Evolutionary conservation across 306 rosid genomes (phyloP), one percentile per base, ranked within the genome.

Genomic region (Cotoneaster glaucophyllus): DNA sequence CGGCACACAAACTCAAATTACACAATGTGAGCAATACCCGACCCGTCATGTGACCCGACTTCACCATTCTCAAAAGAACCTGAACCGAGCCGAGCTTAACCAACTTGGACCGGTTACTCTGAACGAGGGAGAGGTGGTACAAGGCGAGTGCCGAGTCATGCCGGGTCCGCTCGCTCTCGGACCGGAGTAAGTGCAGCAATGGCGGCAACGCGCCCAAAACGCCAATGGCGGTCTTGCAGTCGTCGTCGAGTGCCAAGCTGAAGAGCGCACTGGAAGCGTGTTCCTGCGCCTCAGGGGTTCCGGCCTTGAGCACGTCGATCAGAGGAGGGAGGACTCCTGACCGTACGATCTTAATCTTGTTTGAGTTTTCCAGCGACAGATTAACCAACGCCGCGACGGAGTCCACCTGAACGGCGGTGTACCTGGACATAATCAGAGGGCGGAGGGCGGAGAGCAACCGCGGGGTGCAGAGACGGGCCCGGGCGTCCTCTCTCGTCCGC

Each of bases 301-400:
- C 99, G 0, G 78, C 71, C 74, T 80, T 95, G 56, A 95, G 58
- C 8, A 82, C 91, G 32, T 89, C 90, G 11, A 95, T 82, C 85
- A 95, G 67, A 19, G 87, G 93, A 2, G 98, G 99, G 53, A 92
- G 89, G 9, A 95, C 74, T 56, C 99, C 99, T 11, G 98, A 90
- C 74, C 99, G 93, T 28, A 95, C 88, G 82, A 95, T 95, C 86
- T 84, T 95, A 24, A 88, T 87, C 77, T 90, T 95, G 85, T 92
- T 95, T 29, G 64, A 10, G 31, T 80, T 83, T 73, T 90, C 92
- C 52, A 95, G 39, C 0, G 99, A 92, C 1, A 95, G 86, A 41
- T 95, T 95, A 62, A 95, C 97, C 73, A 92, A 18, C 1, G 92
- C 90, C 2, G 98, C 97, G 7, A 95, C 81, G 0, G 98, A 80